Conservation (phyloP, 768 basidiomycete species). For the Lactifluus piperatus region DNA sequence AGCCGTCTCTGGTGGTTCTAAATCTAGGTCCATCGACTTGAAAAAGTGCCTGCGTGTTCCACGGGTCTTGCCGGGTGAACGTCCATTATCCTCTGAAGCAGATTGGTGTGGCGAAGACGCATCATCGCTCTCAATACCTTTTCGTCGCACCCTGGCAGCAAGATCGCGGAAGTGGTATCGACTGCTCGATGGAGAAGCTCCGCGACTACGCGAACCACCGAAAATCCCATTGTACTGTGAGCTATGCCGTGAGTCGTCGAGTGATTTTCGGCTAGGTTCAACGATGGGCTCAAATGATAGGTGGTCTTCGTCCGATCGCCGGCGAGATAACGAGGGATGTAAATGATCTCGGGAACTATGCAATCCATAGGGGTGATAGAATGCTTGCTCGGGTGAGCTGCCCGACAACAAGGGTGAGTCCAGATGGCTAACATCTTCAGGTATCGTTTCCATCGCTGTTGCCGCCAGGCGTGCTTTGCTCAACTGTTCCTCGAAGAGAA, state of each 20-base stretch:
- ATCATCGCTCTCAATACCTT: constrained; percentile 38
- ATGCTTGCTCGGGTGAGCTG: constrained; percentile 10
- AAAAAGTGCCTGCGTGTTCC: constrained; percentile 11
- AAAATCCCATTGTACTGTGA: constrained; percentile 32
- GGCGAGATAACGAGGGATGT: constrained; percentile 16
- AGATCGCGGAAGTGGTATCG: constrained; percentile 33
- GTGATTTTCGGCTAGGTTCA: constrained; percentile 39
- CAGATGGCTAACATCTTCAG: constrained; percentile 29
- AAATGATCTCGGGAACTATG: constrained; percentile 4
- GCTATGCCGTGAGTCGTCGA: constrained; percentile 31
- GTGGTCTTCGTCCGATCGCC: constrained; percentile 38
- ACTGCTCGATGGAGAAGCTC: constrained; percentile 39
- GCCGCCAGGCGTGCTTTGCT: constrained; percentile 30
- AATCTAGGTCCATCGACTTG: constrained; percentile 12
- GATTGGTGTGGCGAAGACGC: constrained; percentile 33
- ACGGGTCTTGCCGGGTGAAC: constrained; percentile 2
- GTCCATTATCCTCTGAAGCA: constrained; percentile 17
- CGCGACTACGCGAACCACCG: constrained; percentile 28
- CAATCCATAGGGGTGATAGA: constrained; percentile 20
- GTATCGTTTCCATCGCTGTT: constrained; percentile 39
- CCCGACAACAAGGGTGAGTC: constrained; percentile 12
- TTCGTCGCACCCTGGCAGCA: constrained; percentile 27
- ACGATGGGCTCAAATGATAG: constrained; percentile 52
- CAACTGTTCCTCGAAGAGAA: constrained; percentile 59
- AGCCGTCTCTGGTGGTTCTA: constrained; percentile 3